These are phyloP conservation scores for Irpex lacteus DNA, from an alignment of 1,284 basidiomycete species.

Conservation along the genomic window DNA sequence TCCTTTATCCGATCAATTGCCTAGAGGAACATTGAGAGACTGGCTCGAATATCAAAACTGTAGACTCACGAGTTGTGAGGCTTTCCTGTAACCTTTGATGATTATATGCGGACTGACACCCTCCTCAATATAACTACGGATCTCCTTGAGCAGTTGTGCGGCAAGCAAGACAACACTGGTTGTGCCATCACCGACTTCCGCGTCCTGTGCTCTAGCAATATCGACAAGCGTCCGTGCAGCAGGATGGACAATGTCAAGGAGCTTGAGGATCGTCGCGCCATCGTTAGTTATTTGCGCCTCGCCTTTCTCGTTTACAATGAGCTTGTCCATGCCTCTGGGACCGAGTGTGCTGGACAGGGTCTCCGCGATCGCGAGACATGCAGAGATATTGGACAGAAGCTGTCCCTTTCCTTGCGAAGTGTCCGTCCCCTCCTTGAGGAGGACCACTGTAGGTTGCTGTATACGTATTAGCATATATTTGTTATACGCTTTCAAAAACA, in stretches of 20 bases:
- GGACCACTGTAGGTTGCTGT: slow-evolving; percentile 93
- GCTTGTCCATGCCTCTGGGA: slow-evolving; percentile 98
- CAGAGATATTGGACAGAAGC: slow-evolving; percentile 93
- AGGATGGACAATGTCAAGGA: slow-evolving; percentile 97
- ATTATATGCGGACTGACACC: slow-evolving; percentile 97
- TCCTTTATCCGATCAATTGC: slow-evolving; percentile 86
- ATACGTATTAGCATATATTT: neutral
- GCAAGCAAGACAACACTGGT: slow-evolving; percentile 95
- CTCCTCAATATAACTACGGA: slow-evolving; percentile 92
- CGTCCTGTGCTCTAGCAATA: slow-evolving; percentile 97
- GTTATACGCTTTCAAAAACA: slow-evolving; percentile 2
- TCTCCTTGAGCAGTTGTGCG: slow-evolving; percentile 93
- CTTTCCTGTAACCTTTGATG: slow-evolving; percentile 93
- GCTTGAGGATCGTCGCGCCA: slow-evolving; percentile 96
- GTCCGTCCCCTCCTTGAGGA: slow-evolving; percentile 94
- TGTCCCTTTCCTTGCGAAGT: slow-evolving; percentile 95
- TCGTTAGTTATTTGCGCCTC: slow-evolving; percentile 98
- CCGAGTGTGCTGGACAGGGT: slow-evolving; percentile 95
- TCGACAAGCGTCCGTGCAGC: slow-evolving; percentile 96
- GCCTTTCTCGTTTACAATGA: slow-evolving; percentile 89
- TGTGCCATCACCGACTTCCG: slow-evolving; percentile 98
- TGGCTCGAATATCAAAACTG: slow-evolving; percentile 1
- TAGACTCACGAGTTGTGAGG: slow-evolving; percentile 75
- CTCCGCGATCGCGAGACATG: slow-evolving; percentile 88
- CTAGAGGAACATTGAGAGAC: slow-evolving; percentile 38